A percentile compares a stretch with the other conserved stretches of the same genome.
phyloP scores from a whole-genome alignment of 1,139 yeast species.

The Suhomyces coccinellae region DNA sequence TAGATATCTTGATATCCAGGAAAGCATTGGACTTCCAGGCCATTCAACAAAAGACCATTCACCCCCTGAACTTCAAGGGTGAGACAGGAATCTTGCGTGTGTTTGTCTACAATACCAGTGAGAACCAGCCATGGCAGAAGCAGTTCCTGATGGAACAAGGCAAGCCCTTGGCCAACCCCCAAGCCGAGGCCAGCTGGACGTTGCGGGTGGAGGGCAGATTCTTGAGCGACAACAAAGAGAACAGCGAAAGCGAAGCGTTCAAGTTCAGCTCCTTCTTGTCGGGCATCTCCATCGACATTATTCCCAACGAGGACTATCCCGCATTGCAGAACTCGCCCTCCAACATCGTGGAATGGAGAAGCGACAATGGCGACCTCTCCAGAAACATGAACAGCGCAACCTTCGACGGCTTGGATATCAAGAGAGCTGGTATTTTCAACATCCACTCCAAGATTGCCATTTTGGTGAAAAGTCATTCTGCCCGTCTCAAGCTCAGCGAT shows the following conservation, averaged over 20 bases:
- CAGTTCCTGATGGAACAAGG: conserved; percentile 34
- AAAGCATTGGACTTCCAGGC: conserved; percentile 88
- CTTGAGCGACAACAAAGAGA: conserved; percentile 35
- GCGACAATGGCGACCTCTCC: conserved; percentile 17
- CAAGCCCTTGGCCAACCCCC: conserved; percentile 21
- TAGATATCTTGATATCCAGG: conserved; percentile 80
- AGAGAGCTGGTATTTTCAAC: conserved; percentile 71
- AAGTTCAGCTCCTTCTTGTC: conserved; percentile 81
- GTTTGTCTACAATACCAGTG: conserved; percentile 77
- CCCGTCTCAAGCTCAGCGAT: conserved; percentile 60
- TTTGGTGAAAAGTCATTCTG: conserved; percentile 73
- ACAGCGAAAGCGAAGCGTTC: conserved; percentile 26
- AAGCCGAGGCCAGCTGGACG: conserved; percentile 69
- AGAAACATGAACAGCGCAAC: conserved; percentile 15
- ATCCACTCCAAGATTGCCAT: conserved; percentile 72
- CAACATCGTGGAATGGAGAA: conserved; percentile 48
- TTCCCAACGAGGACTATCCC: conserved; percentile 46
- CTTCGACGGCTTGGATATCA: conserved; percentile 88
- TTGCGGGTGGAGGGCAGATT: conserved; percentile 85
- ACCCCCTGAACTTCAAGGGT: conserved; percentile 45
- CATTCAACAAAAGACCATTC: conserved; percentile 49
- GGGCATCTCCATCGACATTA: conserved; percentile 78
- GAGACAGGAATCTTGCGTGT: conserved; percentile 66
- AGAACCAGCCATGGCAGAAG: conserved; percentile 91
- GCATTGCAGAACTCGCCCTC: conserved; percentile 32